These are phyloP conservation scores for Blastobotrys aristatus DNA, from an alignment of 1,139 yeast species.

Conservation along the genomic window DNA sequence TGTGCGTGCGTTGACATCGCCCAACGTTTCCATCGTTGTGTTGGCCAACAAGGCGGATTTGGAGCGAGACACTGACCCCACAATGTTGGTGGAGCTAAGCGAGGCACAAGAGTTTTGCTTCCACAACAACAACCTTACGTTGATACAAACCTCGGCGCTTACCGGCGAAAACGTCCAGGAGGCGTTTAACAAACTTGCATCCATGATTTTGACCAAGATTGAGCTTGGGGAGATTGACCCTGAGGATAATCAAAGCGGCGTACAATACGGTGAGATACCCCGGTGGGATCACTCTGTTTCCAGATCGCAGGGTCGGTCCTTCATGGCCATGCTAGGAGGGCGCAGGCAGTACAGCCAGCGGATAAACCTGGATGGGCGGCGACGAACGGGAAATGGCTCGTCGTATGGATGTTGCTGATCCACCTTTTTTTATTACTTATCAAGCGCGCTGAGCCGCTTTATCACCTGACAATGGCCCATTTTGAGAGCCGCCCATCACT, in stretches of 20 bases:
- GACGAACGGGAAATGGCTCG: too few relatives aligned
- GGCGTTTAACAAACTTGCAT: conserved; percentile 45
- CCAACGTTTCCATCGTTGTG: conserved; percentile 41
- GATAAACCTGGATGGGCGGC: too few relatives aligned
- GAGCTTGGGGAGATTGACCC: conserved; percentile 44
- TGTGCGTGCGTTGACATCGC: conserved; percentile 42
- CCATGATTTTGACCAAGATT: conserved; percentile 40
- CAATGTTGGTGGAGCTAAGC: conserved; percentile 31
- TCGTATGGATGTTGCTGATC: background rate
- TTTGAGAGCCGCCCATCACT: too few relatives aligned
- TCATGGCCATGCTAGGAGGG: conserved; percentile 16
- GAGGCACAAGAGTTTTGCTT: conserved; percentile 36
- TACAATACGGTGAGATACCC: conserved; percentile 44
- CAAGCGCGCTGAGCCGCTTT: too few relatives aligned
- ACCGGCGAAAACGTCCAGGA: conserved; percentile 59
- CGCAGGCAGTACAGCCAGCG: background rate
- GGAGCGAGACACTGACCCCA: conserved; percentile 26
- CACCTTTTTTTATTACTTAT: background rate
- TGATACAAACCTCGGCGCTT: conserved; percentile 44
- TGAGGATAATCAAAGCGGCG: conserved; percentile 41
- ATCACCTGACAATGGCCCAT: too few relatives aligned
- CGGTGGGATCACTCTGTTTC: conserved; percentile 33
- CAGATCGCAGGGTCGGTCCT: conserved; percentile 11
- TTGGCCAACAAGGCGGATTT: conserved; percentile 49
- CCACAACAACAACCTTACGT: conserved; percentile 33